Evolutionary conservation across 2,329 filamentous ascomycete genomes (phyloP).

Genomic region (Fusarium sarcochroum): DNA sequence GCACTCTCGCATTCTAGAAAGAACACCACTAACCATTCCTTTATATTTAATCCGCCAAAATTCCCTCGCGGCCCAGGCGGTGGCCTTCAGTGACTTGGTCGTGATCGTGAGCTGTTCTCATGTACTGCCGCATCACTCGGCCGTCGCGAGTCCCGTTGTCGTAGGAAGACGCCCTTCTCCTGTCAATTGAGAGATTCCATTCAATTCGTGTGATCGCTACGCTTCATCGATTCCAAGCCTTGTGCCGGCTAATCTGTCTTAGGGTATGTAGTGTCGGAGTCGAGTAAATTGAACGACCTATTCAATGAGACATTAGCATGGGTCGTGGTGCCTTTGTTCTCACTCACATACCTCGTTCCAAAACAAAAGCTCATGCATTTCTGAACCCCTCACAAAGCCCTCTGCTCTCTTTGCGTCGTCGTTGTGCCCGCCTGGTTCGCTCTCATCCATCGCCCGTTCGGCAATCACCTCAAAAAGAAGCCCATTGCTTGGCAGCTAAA

Average conservation of each 20-base stretch:
- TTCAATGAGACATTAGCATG: not conserved
- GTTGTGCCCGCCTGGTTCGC: too few species aligned
- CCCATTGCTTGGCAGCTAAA: not conserved
- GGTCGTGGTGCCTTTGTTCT: not conserved
- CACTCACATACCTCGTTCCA: not conserved
- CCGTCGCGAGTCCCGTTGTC: not conserved
- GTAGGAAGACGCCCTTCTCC: not conserved
- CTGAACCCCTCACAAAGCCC: not conserved
- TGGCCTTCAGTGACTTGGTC: not conserved
- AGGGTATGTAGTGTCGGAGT: not conserved
- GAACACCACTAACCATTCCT: too few species aligned
- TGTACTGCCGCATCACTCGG: not conserved
- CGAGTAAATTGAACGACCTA: not conserved
- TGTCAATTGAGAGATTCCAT: not conserved
- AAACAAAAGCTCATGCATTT: not conserved
- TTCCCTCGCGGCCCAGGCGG: not conserved
- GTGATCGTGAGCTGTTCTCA: not conserved
- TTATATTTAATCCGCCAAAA: not conserved
- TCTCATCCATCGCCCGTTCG: too few species aligned
- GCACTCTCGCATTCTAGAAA: too few species aligned
- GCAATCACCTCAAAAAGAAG: not conserved
- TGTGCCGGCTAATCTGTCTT: not conserved
- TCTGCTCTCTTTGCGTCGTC: not conserved
- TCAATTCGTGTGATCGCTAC: too few species aligned
- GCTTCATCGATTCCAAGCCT: not conserved